Evolutionary conservation across 202 grass and related monocot species (phyloP).

Genomic region (Schoenoplectus tabernaemontani): DNA sequence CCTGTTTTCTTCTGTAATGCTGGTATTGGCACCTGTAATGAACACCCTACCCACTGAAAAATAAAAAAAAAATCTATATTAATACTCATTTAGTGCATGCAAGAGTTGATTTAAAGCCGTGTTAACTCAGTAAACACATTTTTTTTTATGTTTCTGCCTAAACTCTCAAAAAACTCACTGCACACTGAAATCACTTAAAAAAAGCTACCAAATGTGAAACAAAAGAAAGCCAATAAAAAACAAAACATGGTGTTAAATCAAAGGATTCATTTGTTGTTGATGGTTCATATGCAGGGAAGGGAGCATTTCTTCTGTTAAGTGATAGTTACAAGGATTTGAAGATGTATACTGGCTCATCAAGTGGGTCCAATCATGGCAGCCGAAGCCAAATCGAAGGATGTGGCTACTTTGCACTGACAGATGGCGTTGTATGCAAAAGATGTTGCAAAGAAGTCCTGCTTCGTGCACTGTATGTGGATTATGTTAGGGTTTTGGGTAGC

Average conservation of each 20-base stretch:
- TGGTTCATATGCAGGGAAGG: slow-evolving; percentile 35
- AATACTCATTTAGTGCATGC: background rate
- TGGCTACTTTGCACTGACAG: slow-evolving; percentile 54
- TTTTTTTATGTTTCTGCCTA: background rate
- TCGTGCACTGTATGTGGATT: slow-evolving; percentile 77
- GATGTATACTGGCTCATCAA: slow-evolving; percentile 57
- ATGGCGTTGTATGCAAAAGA: slow-evolving; percentile 76
- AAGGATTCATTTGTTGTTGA: background rate
- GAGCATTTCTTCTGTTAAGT: slow-evolving; percentile 73
- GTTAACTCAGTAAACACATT: background rate
- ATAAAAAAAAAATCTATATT: background rate
- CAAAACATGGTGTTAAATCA: background rate
- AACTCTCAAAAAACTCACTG: background rate
- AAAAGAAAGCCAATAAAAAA: background rate
- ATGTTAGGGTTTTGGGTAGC: slow-evolving; percentile 76
- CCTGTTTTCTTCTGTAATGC: background rate
- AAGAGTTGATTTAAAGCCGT: background rate
- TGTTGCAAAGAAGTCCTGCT: slow-evolving; percentile 73
- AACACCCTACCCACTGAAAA: background rate
- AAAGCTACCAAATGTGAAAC: background rate
- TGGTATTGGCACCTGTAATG: background rate
- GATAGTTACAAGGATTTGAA: slow-evolving; percentile 74
- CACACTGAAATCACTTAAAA: background rate
- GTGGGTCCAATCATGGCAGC: slow-evolving; percentile 36
- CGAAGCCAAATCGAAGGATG: slow-evolving; percentile 26